phyloP scores from a whole-genome alignment of 2,329 filamentous ascomycete genomes.

The Neonectria punicea region DNA sequence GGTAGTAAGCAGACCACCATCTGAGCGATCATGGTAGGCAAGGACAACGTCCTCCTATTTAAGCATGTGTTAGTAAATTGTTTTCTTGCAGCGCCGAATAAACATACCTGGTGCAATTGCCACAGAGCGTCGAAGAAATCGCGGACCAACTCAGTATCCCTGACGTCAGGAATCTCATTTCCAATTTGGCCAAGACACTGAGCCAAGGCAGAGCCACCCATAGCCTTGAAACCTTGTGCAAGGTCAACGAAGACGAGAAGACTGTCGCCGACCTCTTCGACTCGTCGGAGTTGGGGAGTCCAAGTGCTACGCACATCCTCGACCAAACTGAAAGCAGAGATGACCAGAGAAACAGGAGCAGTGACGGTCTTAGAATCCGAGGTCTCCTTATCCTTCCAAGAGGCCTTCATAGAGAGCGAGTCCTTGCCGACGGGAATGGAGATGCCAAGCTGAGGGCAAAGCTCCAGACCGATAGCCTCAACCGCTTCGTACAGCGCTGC shows the following conservation, averaged over 20 bases:
- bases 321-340: constrained; percentile 90
- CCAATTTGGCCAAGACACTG: constrained; percentile 91
- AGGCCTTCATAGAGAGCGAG: constrained; percentile 98
- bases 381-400: constrained; percentile 80
- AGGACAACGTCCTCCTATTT: constrained; percentile 71
- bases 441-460: constrained; percentile 90
- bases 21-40: constrained; percentile 94
- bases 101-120: constrained; percentile 61
- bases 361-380: constrained; percentile 85
- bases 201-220: constrained; percentile 91
- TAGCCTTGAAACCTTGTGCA: constrained; percentile 79
- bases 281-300: constrained; percentile 87
- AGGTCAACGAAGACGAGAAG: constrained; percentile 92
- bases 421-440: constrained; percentile 98
- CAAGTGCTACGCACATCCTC: constrained; percentile 86
- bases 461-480: constrained; percentile 88
- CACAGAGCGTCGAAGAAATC: constrained; percentile 91
- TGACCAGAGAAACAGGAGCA: constrained; percentile 88
- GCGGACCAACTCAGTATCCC: constrained; percentile 80
- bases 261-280: constrained; percentile 89
- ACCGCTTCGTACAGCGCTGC: constrained; percentile 94
- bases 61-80: background rate
- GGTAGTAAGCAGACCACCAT: constrained; percentile 91
- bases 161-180: constrained; percentile 85
- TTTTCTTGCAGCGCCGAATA: background rate